Evolutionary conservation across 495 filamentous ascomycete species (phyloP), one percentile per base, ranked within the genome.

Genomic region (Paragyromitra xinjiangensis): DNA sequence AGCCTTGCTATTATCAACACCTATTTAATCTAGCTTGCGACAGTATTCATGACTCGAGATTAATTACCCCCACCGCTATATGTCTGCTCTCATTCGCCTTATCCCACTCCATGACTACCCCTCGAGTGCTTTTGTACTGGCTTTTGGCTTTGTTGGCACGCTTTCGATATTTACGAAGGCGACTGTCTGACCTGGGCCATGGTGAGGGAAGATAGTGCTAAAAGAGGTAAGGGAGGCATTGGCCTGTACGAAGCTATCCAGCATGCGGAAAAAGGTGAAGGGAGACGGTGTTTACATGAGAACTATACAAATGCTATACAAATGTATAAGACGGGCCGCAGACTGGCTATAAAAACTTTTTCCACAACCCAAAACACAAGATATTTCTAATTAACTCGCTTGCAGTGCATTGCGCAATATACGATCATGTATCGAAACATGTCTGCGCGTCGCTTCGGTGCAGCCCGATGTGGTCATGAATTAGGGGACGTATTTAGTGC

Each of bases 181-280:
- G n/a, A 34, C 9, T 8, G 34, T 19, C 3, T 45, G 29, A 56
- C 29, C 2, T 34, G 29, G 29, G 29, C 4, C 29, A 34, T 34
- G 29, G 29, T 34, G 29, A 34, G 29, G 4, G 29, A 34, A 34
- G 29, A 34, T 34, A 34, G 29, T 34, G 29, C 29, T 34, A 34
- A 34, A 3, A 34, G 65, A 26, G 51, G 14, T 7, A 24, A 24
- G 5, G 51, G 51, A 6, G 19, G 9, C 19, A 55, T 69, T 69
- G 37, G 58, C 44, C 6, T 34, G n/a, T 19, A 44, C 29, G 8
- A 69, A 34, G 39, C 48, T 51, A 8, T 22, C 22, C 51, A 45
- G 24, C 39, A 58, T 69, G 34, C 34, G 51, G 66, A 42, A 58
- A 19, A 69, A 69, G 11, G 53, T 58, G 19, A n/a, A 26, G 66